Conservation (phyloP, 1,284 basidiomycete species). For the Malassezia nana region DNA sequence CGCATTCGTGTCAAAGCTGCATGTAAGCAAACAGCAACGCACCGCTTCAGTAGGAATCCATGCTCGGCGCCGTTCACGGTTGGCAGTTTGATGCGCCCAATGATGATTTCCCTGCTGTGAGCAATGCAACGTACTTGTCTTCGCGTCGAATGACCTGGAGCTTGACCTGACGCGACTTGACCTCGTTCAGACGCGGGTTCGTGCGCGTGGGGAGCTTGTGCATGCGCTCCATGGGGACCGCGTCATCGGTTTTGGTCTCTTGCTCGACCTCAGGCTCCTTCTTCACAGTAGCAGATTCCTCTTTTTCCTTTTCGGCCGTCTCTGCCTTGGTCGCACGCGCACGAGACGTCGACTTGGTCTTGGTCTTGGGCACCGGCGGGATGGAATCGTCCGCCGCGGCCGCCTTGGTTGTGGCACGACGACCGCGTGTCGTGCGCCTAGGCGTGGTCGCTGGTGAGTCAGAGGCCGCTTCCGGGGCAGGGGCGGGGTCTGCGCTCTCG, state of each 20-base stretch:
- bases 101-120: conserved; percentile 59
- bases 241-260: background rate
- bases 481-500: conserved; percentile 1
- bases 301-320: background rate
- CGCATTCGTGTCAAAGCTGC: conserved; percentile 89
- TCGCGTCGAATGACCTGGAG: conserved; percentile 73
- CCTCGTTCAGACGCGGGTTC: conserved; percentile 35
- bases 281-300: background rate
- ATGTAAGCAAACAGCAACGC: conserved; percentile 77
- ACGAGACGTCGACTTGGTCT: background rate
- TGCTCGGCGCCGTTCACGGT: conserved; percentile 53
- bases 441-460: conserved; percentile 7
- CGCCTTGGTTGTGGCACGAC: conserved; percentile 13
- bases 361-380: background rate
- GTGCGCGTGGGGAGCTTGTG: conserved; percentile 33
- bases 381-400: background rate
- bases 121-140: conserved; percentile 51
- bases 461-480: background rate
- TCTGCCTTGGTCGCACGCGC: background rate
- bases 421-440: conserved; percentile 6
- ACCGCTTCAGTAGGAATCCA: conserved; percentile 31
- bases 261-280: background rate
- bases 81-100: conserved; percentile 84
- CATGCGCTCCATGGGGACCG: conserved; percentile 8
- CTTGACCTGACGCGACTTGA: conserved; percentile 55